Evolutionary conservation across 2,329 filamentous ascomycete species (phyloP).

Genomic region (Endothia cerciana): DNA sequence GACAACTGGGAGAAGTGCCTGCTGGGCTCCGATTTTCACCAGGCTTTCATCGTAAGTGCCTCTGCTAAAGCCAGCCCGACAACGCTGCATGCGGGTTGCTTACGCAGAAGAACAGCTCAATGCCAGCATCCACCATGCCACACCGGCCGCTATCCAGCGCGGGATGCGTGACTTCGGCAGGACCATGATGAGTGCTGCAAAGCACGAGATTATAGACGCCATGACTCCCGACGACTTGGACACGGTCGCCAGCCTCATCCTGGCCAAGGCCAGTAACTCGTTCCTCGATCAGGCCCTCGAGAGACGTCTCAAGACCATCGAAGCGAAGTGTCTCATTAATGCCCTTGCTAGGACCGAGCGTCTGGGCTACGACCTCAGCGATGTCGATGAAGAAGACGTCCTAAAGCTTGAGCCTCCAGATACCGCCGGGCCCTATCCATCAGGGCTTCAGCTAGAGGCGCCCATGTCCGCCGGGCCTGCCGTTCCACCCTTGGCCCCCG

Average conservation of each 20-base stretch:
- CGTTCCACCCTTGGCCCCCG: conserved; percentile 21
- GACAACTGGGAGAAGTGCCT: conserved; percentile 57
- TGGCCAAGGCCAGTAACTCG: conserved; percentile 49
- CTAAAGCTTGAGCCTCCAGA: not conserved
- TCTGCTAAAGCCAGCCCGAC: not conserved
- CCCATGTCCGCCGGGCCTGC: conserved; percentile 40
- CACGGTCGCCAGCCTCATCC: conserved; percentile 46
- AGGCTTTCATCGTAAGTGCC: conserved; percentile 54
- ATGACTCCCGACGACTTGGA: conserved; percentile 49
- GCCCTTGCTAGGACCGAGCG: conserved; percentile 60
- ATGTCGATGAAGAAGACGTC: conserved; percentile 45
- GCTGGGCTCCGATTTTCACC: conserved; percentile 55
- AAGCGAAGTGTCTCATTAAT: conserved; percentile 58
- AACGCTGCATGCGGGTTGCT: not conserved
- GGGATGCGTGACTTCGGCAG: conserved; percentile 51
- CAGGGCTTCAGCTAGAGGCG: conserved; percentile 32
- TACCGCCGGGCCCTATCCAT: not conserved
- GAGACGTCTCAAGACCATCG: conserved; percentile 56
- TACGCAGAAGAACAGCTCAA: conserved; percentile 47
- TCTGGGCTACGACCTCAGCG: conserved; percentile 57
- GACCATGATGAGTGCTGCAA: conserved; percentile 46
- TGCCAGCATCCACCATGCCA: conserved; percentile 51
- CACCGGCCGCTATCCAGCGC: conserved; percentile 41
- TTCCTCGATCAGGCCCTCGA: conserved; percentile 60
- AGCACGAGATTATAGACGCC: conserved; percentile 47